These are phyloP conservation scores for Daedalea quercina DNA, from an alignment of 768 basidiomycete species.

Conservation along the genomic window DNA sequence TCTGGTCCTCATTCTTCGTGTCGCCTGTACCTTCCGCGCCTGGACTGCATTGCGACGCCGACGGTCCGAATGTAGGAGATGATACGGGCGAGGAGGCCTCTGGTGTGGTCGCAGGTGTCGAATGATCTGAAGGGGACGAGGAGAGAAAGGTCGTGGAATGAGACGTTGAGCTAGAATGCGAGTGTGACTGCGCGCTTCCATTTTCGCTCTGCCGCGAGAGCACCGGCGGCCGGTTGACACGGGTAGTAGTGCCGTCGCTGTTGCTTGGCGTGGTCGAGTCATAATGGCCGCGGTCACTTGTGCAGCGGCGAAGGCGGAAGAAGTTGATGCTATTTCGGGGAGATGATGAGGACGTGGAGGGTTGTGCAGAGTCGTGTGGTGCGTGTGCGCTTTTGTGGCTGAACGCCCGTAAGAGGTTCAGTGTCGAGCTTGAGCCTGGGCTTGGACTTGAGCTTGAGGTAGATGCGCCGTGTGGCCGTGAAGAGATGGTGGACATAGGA, in stretches of 20 bases:
- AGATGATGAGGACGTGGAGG: background rate
- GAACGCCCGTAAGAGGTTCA: constrained; percentile 1
- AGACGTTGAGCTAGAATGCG: constrained; percentile 1
- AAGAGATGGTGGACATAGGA: background rate
- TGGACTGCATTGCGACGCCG: background rate
- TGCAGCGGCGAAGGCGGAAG: background rate
- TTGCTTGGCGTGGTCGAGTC: background rate
- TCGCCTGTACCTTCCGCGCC: background rate
- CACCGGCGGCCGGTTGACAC: background rate
- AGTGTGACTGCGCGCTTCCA: background rate
- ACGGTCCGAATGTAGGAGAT: background rate
- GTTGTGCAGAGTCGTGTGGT: background rate
- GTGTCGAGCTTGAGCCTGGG: background rate
- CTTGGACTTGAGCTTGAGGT: background rate
- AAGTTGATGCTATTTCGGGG: background rate
- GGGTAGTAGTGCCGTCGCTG: background rate
- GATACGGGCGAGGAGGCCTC: constrained; percentile 8
- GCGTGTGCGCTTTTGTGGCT: background rate
- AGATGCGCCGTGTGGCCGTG: background rate
- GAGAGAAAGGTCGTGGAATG: background rate
- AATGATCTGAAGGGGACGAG: background rate
- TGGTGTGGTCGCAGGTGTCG: constrained; percentile 14
- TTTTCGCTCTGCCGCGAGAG: background rate
- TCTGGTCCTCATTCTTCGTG: background rate
- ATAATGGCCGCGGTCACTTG: background rate